Base-by-base conservation (phyloP, 306 rosid genomes). In the Cucurbita moschata region DNA sequence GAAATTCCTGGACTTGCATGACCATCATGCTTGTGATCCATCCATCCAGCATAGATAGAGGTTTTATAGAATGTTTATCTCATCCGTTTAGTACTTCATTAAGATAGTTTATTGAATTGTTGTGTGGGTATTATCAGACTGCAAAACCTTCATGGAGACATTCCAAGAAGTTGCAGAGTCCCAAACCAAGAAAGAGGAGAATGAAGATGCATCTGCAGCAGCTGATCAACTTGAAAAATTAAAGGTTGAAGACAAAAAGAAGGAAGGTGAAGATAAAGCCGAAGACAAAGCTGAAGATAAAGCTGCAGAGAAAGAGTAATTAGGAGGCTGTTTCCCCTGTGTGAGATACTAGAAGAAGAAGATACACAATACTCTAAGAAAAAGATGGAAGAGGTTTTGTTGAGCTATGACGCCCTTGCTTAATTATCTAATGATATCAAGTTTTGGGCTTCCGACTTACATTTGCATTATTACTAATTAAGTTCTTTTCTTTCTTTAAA, bases 111-210 rank as follows among this genome's bases (percentile, higher is more conserved):
- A 26, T 26, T 26, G 26, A 26, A 30, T 30, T 30, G 35, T 30
- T 30, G 35, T 30, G 35, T 5, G 6, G 42, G 71, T 44, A 43
- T 42, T 21, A 66, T 19, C 21, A 67, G 99, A 94, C 77, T 84
- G 89, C 89, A 91, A 80, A 76, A 81, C 70, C 72, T 95, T 95
- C 84, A 95, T 95, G 97, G 97, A 91, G 75, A 88, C 54, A 72
- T 95, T 95, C 78, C 87, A 86, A 83, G 99, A 95, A 85, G 94
- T 89, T 77, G 96, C 92, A 0, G 99, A 95, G 78, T 89, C 97
- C 62, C 91, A 91, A 78, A 74, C 71, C 75, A 67, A 75, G 7
- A 84, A 71, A 77, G 96, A 81, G 76, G 99, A 95, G 67, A 78
- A 82, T 65, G 16, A 77, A 39, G 91, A 84, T 54, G 85, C 92